Evolutionary conservation across 2,329 filamentous ascomycete species (phyloP).

Genomic region (Cladorrhinum sp.): DNA sequence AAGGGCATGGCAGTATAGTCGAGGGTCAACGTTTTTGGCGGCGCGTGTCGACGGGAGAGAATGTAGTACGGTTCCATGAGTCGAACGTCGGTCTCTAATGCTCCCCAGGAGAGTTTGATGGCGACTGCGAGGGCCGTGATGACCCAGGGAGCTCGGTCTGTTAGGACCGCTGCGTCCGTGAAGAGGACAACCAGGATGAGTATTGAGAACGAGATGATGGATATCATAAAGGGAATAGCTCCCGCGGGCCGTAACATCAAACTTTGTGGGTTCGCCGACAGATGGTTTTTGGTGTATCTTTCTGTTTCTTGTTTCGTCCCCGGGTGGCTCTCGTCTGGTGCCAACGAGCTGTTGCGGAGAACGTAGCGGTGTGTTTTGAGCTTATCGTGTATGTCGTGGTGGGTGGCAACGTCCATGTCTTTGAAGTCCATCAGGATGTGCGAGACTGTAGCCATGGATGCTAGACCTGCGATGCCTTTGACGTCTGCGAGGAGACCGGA

Average conservation of each 20-base stretch:
- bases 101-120: slow-evolving; percentile 66
- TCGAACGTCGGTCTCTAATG: slow-evolving; percentile 65
- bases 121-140: slow-evolving; percentile 63
- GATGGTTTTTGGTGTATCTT: slow-evolving; percentile 47
- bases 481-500: slow-evolving; percentile 67
- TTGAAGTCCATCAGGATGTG: slow-evolving; percentile 74
- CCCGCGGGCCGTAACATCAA: slow-evolving; percentile 62
- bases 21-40: slow-evolving; percentile 62
- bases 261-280: slow-evolving; percentile 63
- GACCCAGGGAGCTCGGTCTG: slow-evolving; percentile 62
- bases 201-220: slow-evolving; percentile 53
- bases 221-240: slow-evolving; percentile 58
- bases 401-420: slow-evolving; percentile 64
- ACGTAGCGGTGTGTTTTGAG: slow-evolving; percentile 66
- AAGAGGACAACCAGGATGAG: slow-evolving; percentile 64
- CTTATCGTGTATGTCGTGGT: slow-evolving; percentile 64
- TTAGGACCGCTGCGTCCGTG: slow-evolving; percentile 50
- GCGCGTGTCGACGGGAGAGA: slow-evolving; percentile 62
- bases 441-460: slow-evolving; percentile 70
- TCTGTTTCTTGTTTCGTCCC: slow-evolving; percentile 42
- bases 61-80: slow-evolving; percentile 75
- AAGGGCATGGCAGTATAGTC: slow-evolving; percentile 73
- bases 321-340: slow-evolving; percentile 56
- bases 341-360: slow-evolving; percentile 67
- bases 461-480: slow-evolving; percentile 69